Evolutionary conservation across 495 filamentous ascomycete genomes (phyloP), one percentile per base, ranked within the genome.

Genomic region (Friedmanniomyces simplex): DNA sequence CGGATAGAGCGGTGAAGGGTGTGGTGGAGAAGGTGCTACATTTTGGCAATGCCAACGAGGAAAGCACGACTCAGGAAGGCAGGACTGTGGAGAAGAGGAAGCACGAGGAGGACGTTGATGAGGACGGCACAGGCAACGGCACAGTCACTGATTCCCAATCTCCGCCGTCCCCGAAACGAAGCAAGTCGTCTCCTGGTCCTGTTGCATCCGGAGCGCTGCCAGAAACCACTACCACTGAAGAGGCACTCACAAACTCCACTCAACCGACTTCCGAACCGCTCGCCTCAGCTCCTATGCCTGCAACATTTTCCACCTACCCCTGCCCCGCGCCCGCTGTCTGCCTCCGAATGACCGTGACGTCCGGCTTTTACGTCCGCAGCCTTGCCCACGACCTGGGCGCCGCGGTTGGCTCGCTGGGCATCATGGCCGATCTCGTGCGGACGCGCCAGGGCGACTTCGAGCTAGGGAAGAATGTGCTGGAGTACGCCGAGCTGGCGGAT

Each of bases 351-450:
- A 95, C 86, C 0, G 93, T 96, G 41, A 85, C 89, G 4, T 95
- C 89, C 3, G 93, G 93, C 42, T 99, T 97, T 76, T 99, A 99
- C 71, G 93, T 99, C 41, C 87, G 93, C 54, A 91, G 85, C 34
- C 77, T 99, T 43, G 87, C 88, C 54, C 89, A 97, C 64, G 94
- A 99, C 64, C 77, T 99, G 28, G 93, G 93, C 18, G 78, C 82
- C 62, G 87, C 89, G 43, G 72, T 95, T 12, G 83, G 84, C 24
- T 94, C 87, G 34, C 81, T 85, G 32, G 93, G 79, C 25, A 74
- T 91, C 64, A 97, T 99, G 93, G 84, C 88, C 50, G 80, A 84
- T 57, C 79, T 99, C 30, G 77, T 85, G 47, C 83, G 93, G 18
- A 85, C 81, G 1, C 82, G 87, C 45, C 93, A 99, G 67, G 89